Percentiles rank a stretch among this genome's conserved stretches.
phyloP scores from a whole-genome alignment of 345 rosid genomes.

The Punica granatum region DNA sequence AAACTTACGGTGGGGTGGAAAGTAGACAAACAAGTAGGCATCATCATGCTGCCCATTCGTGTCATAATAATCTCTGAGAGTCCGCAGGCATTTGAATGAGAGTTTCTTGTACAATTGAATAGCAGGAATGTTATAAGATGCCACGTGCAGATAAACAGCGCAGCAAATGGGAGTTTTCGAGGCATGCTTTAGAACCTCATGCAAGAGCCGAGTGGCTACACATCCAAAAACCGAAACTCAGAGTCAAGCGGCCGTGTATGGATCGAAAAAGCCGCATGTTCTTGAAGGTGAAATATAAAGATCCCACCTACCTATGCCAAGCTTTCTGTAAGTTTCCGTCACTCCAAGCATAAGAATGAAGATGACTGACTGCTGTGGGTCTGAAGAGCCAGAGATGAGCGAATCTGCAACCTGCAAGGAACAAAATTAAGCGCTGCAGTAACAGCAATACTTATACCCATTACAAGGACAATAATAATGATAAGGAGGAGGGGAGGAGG shows the following conservation, averaged over 20 bases:
- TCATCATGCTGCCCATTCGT: constrained; percentile 78
- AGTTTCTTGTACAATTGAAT: constrained; percentile 50
- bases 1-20: constrained; percentile 83
- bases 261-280: constrained; percentile 2
- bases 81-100: constrained; percentile 71
- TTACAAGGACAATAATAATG: too few relatives aligned
- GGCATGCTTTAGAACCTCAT: constrained; percentile 74
- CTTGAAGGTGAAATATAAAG: background rate
- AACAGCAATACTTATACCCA: too few relatives aligned
- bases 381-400: constrained; percentile 57
- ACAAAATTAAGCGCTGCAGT: constrained; percentile 9
- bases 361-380: constrained; percentile 69
- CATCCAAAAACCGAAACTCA: constrained; percentile 15
- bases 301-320: constrained; percentile 59
- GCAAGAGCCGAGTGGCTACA: constrained; percentile 71
- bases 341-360: constrained; percentile 92
- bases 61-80: constrained; percentile 64
- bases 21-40: constrained; percentile 77
- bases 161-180: constrained; percentile 51
- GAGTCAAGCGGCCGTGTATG: background rate
- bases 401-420: constrained; percentile 69
- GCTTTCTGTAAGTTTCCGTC: constrained; percentile 65
- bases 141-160: constrained; percentile 92
- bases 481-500: background rate
- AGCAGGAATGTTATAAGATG: constrained; percentile 83